A percentile compares a stretch with the other conserved stretches of the same genome.
Evolutionary conservation across 2,329 filamentous ascomycete genomes (phyloP).

Genomic region (Mariannaea sp.): DNA sequence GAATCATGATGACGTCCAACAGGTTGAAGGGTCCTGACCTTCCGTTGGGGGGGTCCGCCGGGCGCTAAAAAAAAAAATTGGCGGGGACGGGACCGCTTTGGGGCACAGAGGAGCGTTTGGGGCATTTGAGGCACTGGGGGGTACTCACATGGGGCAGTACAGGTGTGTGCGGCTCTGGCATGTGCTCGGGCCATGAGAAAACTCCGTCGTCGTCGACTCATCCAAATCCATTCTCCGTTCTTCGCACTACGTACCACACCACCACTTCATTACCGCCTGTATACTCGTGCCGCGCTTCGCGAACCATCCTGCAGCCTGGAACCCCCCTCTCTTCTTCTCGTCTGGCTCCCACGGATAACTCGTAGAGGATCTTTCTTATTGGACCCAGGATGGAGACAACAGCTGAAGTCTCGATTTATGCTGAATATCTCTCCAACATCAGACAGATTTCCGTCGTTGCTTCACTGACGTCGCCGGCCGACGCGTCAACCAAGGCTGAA

Average conservation of each 20-base stretch:
- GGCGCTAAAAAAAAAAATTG: conserved; percentile 36
- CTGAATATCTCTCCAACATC: conserved; percentile 68
- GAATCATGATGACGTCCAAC: conserved; percentile 31
- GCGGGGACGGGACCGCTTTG: conserved; percentile 23
- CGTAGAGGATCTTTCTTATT: not conserved
- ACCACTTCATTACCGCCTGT: too few species aligned
- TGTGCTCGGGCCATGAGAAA: conserved; percentile 29
- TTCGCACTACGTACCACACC: not conserved
- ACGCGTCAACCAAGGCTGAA: conserved; percentile 49
- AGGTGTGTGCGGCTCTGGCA: not conserved
- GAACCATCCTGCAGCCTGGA: too few species aligned
- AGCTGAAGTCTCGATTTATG: conserved; percentile 55
- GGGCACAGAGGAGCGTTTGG: not conserved
- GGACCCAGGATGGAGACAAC: conserved; percentile 23
- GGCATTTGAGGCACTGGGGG: not conserved
- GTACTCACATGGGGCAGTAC: conserved; percentile 29
- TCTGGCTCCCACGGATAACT: not conserved
- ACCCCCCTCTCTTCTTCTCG: too few species aligned
- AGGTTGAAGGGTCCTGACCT: conserved; percentile 17
- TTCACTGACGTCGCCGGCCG: conserved; percentile 51
- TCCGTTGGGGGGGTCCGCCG: conserved; percentile 37
- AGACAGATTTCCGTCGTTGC: conserved; percentile 65
- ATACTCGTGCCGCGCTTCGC: too few species aligned
- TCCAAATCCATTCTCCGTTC: not conserved
- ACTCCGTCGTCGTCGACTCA: conserved; percentile 6